These are phyloP conservation scores for Rubia tinctorum DNA, from an alignment of 305 asterid species.

Conservation along the genomic window DNA sequence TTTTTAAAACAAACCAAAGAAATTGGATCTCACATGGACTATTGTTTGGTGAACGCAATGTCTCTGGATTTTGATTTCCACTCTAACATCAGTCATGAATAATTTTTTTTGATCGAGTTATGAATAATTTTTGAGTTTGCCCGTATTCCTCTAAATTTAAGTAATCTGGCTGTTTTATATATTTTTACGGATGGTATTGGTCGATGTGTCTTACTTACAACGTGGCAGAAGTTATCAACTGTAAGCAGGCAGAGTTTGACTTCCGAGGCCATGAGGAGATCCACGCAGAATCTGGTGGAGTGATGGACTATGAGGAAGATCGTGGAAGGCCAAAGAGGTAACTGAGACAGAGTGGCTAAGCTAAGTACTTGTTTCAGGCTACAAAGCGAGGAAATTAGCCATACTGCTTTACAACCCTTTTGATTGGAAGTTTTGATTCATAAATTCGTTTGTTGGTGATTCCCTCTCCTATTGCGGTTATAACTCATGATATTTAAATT, in stretches of 20 bases:
- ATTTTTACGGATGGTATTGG: slow-evolving; percentile 51
- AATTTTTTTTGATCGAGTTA: too few relatives aligned
- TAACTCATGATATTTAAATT: slow-evolving; percentile 5
- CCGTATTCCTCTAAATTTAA: not conserved
- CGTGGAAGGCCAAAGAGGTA: slow-evolving; percentile 93
- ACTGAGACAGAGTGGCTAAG: too few relatives aligned
- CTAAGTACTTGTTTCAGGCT: too few relatives aligned
- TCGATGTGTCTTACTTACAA: slow-evolving; percentile 86
- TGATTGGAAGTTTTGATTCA: not conserved
- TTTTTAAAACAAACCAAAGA: too few relatives aligned
- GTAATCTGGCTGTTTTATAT: slow-evolving; percentile 16
- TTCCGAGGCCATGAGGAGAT: slow-evolving; percentile 86
- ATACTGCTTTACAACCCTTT: not conserved
- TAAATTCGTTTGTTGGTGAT: not conserved
- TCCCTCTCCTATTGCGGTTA: not conserved
- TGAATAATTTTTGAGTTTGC: not conserved
- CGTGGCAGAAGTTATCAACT: slow-evolving; percentile 97
- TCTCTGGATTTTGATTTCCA: not conserved
- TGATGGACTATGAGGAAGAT: slow-evolving; percentile 95
- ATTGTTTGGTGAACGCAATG: not conserved
- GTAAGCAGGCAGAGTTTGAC: slow-evolving; percentile 86
- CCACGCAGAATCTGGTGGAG: slow-evolving; percentile 92
- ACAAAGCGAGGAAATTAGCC: not conserved
- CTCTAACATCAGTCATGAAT: not conserved
- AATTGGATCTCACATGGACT: too few relatives aligned